Conservation (phyloP, 106 monocot species). For the Phalaenopsis equestris region DNA sequence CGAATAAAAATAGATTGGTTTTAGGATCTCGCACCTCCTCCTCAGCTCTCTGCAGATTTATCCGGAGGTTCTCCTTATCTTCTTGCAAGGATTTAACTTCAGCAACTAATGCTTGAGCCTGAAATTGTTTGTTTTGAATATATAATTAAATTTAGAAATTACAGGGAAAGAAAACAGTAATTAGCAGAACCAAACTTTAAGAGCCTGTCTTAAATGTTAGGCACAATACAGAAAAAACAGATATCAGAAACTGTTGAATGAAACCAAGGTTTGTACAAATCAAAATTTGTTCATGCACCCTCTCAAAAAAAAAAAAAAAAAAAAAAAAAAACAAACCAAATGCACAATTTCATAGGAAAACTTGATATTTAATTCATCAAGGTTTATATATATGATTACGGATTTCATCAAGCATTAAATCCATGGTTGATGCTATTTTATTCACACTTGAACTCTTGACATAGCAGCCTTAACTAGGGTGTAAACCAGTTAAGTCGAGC, state of each 20-base stretch:
- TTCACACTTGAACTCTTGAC: too few species aligned
- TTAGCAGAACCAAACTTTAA: not conserved
- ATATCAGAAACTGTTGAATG: not conserved
- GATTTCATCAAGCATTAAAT: too few species aligned
- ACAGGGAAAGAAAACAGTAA: not conserved
- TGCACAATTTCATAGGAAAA: not conserved
- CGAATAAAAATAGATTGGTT: too few species aligned
- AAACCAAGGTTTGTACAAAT: not conserved
- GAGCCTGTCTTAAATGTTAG: not conserved
- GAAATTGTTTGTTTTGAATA: not conserved
- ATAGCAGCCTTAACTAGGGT: too few species aligned
- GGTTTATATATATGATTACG: too few species aligned
- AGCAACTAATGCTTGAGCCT: slow-evolving; percentile 22
- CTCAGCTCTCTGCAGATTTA: slow-evolving; percentile 78
- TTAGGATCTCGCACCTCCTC: slow-evolving; percentile 48
- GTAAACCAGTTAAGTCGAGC: too few species aligned
- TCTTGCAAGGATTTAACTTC: slow-evolving; percentile 53
- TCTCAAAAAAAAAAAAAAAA: not conserved
- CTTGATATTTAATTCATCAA: not conserved
- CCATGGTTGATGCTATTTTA: too few species aligned
- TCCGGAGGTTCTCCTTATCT: slow-evolving; percentile 59
- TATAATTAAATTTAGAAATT: not conserved
- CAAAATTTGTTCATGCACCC: not conserved
- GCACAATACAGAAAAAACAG: not conserved
- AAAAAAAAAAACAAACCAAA: not conserved